Evolutionary conservation across 208 protist genomes (phyloP), one percentile per base, ranked within the genome.

Genomic region (Leishmania arabica): DNA sequence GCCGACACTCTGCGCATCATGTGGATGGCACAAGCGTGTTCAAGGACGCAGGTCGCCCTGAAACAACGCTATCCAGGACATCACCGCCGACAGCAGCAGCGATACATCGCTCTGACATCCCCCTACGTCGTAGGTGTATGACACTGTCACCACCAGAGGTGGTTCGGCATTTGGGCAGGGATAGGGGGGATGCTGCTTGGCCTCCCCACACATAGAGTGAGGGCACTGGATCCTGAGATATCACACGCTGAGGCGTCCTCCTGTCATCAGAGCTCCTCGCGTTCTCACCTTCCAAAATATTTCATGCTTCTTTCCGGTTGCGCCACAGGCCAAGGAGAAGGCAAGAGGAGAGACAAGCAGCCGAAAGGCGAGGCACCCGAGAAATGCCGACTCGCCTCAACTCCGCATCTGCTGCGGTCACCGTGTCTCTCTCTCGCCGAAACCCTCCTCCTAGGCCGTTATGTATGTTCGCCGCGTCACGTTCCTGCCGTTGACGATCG

Each of bases 401-500:
- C 78, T 84, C 15, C 53, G 31, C 62, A 31, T 69, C 8, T 31
- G 77, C 62, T 45, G 54, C 8, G 31, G 8, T 21, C 79, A 80
- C 34, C 62, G 42, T 37, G 74, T 78, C 53, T 91, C 87, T n/a
- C 68, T 69, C 62, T 80, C 83, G 40, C 88, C 83, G 0, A 90
- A 76, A 21, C 87, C 85, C 58, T 84, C 83, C 77, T 91, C 85
- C 5, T 90, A 54, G 17, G 71, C 47, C 75, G 88, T 92, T 84
- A 89, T 88, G 73, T 88, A 81, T 27, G 86, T 84, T 3, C 88
- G 89, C 31, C 85, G 78, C 21, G 79, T 76, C 24, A 91, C 89
- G 51, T 81, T 89, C 49, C 85, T 80, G 7, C 89, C 84, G 60
- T 86, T 89, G 74, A 91, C 82, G 45, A 85, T 73, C 58, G 69